These are phyloP conservation scores for Gaeumannomyces tritici DNA, from an alignment of 2,329 filamentous ascomycete species.

Conservation along the genomic window DNA sequence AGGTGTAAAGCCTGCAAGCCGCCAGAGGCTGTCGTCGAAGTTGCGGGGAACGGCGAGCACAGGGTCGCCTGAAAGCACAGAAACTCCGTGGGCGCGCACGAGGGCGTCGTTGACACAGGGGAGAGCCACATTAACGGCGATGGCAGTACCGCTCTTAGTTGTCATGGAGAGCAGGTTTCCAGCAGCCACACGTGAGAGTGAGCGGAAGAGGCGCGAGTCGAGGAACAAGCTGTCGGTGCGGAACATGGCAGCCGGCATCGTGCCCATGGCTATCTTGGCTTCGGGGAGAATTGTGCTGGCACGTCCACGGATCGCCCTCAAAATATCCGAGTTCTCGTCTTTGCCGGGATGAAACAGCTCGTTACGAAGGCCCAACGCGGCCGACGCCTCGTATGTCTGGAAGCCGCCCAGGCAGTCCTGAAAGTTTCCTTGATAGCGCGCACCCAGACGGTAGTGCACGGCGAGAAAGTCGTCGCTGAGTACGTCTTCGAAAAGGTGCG, in stretches of 20 bases:
- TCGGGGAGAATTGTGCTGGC: conserved; percentile 77
- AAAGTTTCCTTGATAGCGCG: conserved; percentile 89
- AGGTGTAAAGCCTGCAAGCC: conserved; percentile 81
- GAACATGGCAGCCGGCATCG: conserved; percentile 71
- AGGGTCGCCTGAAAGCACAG: conserved; percentile 73
- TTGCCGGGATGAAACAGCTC: conserved; percentile 84
- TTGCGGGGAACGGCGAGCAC: conserved; percentile 73
- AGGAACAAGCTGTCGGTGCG: conserved; percentile 72
- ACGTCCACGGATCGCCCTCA: conserved; percentile 77
- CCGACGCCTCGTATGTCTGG: conserved; percentile 91
- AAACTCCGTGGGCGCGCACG: conserved; percentile 70
- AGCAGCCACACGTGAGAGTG: conserved; percentile 63
- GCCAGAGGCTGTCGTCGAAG: conserved; percentile 87
- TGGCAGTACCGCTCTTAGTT: conserved; percentile 62
- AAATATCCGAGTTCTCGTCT: conserved; percentile 84
- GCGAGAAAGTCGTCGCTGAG: conserved; percentile 87
- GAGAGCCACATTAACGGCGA: conserved; percentile 82
- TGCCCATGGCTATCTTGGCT: conserved; percentile 69
- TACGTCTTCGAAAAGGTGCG: conserved; percentile 78
- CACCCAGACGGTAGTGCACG: conserved; percentile 82
- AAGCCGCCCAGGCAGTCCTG: conserved; percentile 94
- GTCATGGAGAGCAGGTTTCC: conserved; percentile 60
- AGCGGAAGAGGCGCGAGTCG: conserved; percentile 67
- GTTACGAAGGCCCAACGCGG: conserved; percentile 81
- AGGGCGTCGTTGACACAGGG: conserved; percentile 84